These are phyloP conservation scores for Geotrichum histeridarum DNA, from an alignment of 1,139 yeast species.

Conservation along the genomic window DNA sequence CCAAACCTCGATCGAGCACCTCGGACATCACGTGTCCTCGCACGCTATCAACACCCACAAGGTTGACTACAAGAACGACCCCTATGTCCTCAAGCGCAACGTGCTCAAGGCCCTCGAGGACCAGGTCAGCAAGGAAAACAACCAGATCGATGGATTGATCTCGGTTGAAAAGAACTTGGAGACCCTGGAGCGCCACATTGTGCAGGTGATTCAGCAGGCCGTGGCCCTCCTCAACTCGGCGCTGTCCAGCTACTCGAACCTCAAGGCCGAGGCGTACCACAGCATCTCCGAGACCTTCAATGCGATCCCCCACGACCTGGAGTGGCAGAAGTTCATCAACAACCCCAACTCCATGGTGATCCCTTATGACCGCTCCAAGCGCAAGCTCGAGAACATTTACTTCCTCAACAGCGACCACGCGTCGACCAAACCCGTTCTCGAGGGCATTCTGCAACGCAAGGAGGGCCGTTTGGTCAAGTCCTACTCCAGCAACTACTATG, in stretches of 20 bases:
- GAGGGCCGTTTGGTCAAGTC: slow-evolving; percentile 43
- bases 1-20: slow-evolving; percentile 37
- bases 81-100: slow-evolving; percentile 42
- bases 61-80: slow-evolving; percentile 43
- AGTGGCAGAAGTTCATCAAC: slow-evolving; percentile 43
- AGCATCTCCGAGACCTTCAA: slow-evolving; percentile 35
- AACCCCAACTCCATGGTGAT: slow-evolving; percentile 36
- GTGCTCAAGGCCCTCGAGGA: slow-evolving; percentile 38
- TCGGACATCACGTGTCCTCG: slow-evolving; percentile 35
- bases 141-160: slow-evolving; percentile 42
- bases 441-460: slow-evolving; percentile 45
- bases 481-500: slow-evolving; percentile 44
- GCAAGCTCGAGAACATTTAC: slow-evolving; percentile 37
- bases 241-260: slow-evolving; percentile 32
- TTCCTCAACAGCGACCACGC: slow-evolving; percentile 42
- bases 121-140: slow-evolving; percentile 45
- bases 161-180: slow-evolving; percentile 42
- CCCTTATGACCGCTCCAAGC: slow-evolving; percentile 37
- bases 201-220: slow-evolving; percentile 42
- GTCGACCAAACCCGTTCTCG: slow-evolving; percentile 43
- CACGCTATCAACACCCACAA: slow-evolving; percentile 25
- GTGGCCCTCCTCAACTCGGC: slow-evolving; percentile 34
- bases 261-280: slow-evolving; percentile 32
- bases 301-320: slow-evolving; percentile 38
- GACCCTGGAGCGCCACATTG: slow-evolving; percentile 43